Evolutionary conservation across 2,329 filamentous ascomycete genomes (phyloP), one percentile per base, ranked within the genome.

Genomic region (Exophiala alcalophila): DNA sequence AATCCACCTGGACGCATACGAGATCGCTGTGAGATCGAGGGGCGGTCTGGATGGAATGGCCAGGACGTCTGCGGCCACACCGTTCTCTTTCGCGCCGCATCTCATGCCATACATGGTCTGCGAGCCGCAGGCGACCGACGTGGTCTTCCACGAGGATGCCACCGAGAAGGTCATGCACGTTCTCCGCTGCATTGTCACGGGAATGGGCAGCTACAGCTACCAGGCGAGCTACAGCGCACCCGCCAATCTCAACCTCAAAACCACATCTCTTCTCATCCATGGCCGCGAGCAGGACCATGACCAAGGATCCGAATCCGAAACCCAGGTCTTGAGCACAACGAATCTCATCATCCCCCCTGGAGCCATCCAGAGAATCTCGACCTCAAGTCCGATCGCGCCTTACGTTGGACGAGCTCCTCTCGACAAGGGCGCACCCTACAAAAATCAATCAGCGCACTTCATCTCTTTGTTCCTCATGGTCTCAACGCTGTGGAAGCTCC

Each of bases 81-180:
- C 28, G 4, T 16, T 30, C 5, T 18, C 14, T 8, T 10, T 3
- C 28, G 19, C 28, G 14, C 7, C 15, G 9, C 28, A 30, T 30
- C 19, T 30, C 12, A 30, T 30, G 28, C 63, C 1, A 4, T 32
- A 32, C 9, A 5, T 32, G 18, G 23, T 32, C 16, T 32, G 30
- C 16, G 16, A 20, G 16, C 30, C 30, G 11, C 14, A 20, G 15
- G 11, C 30, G 10, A 20, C n/a, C 9, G 30, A 16, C 18, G 7
- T 32, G 30, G 30, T 32, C 30, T 32, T 32, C 10, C 14, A 16
- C 18, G 30, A 32, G 10, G 30, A 32, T 16, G 19, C 23, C 18
- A 20, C 19, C 7, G 30, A 21, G 11, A 16, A 20, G 10, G 30
- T 20, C 12, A 32, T 32, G 30, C 18, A 21, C 9, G 11, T 32